Percentiles rank a stretch among this genome's conserved stretches.
phyloP scores from a whole-genome alignment of 768 basidiomycete species.

The Leccinum incarnatum region DNA sequence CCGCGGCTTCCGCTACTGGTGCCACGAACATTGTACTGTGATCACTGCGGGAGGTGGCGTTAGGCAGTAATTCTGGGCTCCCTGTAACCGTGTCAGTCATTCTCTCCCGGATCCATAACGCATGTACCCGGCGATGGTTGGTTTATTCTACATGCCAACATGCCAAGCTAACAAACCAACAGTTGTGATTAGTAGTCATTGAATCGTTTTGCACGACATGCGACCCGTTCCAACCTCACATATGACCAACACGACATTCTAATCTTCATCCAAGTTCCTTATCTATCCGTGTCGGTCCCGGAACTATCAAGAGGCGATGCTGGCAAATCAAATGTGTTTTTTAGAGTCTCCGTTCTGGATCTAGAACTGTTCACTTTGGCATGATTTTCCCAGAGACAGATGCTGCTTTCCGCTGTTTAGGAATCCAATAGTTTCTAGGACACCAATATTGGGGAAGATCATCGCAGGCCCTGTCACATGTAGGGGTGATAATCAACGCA shows the following conservation, averaged over 20 bases:
- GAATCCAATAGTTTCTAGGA: neutral
- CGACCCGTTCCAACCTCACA: neutral
- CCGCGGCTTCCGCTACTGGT: neutral
- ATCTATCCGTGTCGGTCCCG: constrained; percentile 3
- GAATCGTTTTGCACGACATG: neutral
- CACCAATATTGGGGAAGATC: neutral
- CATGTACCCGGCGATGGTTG: neutral
- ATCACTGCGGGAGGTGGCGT: neutral
- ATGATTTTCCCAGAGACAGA: constrained; percentile 2
- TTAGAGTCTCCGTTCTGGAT: neutral
- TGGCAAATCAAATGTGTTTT: neutral
- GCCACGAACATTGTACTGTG: neutral
- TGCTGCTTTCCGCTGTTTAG: neutral
- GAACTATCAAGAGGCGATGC: neutral
- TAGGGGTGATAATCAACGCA: neutral
- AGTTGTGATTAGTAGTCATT: neutral
- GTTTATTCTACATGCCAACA: neutral
- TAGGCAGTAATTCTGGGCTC: neutral
- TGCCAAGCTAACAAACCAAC: neutral
- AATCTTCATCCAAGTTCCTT: neutral
- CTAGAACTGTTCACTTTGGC: neutral
- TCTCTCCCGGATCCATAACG: neutral
- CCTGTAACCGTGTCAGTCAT: neutral
- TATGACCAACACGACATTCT: constrained; percentile 3
- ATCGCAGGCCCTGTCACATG: constrained; percentile 1